Base-by-base conservation (phyloP, 148 eudicot species). In the Mesembryanthemum crystallinum region DNA sequence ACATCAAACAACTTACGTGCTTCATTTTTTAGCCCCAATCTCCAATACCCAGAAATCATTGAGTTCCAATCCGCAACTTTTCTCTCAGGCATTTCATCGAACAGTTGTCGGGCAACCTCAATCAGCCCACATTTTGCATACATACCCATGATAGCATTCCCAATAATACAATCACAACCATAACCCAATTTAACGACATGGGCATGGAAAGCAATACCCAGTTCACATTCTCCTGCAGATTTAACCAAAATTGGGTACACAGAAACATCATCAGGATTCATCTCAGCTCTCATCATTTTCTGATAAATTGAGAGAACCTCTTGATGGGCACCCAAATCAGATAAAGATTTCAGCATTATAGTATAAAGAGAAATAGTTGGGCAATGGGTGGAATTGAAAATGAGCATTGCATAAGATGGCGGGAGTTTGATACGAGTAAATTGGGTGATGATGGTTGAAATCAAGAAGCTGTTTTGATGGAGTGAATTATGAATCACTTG, bases 31-130 rank as follows among this genome's bases (percentile, higher is more conserved):
- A 76, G 28, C n/a, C 90, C 90, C 86, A 86, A 87, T 37, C 81
- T 83, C 88, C 89, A 85, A 70, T 87, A 91, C 74, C 89, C 93
- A 51, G 92, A 85, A 77, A 91, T 84, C 86, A 89, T 86, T 11
- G 76, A 81, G 73, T 88, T 92, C 90, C 92, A 89, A 76, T 88
- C 92, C 0, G 84, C 84, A 37, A 82, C 72, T 52, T 10, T 73
- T 78, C 87, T 88, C 0, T 88, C 88, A 76, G 81, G 33, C 85
- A 84, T 89, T 85, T 84, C 89, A 84, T 92, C 94, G 57, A 92
- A 92, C 88, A 90, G 1, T 25, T 80, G 30, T 3, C 91, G 85
- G 0, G 92, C 92, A 71, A 76, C 45, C 75, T 82, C 86, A 37
- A 90, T 28, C 11, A 79, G 81, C 37, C 92, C 92, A 77, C 65